These are phyloP conservation scores for Xylaria digitata DNA, from an alignment of 2,329 filamentous ascomycete species.

Conservation along the genomic window DNA sequence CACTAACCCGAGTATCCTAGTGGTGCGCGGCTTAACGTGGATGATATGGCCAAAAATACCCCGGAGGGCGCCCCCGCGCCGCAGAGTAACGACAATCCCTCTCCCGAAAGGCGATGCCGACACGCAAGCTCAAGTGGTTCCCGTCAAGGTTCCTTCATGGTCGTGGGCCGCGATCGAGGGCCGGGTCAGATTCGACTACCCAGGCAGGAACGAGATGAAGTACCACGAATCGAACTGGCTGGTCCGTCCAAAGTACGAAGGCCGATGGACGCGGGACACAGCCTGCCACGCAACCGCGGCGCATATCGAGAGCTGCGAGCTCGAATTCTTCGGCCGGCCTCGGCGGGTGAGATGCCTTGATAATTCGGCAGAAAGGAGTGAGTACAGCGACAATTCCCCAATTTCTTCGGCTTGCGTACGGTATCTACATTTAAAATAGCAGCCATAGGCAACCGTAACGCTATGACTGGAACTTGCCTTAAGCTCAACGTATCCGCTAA, in stretches of 20 bases:
- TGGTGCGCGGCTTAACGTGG: conserved; percentile 43
- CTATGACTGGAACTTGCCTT: no score
- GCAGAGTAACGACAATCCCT: conserved; percentile 15
- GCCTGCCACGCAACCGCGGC: conserved; percentile 37
- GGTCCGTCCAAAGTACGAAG: conserved; percentile 30
- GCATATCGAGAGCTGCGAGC: conserved; percentile 38
- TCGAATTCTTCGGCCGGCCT: conserved; percentile 39
- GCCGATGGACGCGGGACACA: conserved; percentile 35
- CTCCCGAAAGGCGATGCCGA: not conserved
- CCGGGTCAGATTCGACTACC: conserved; percentile 8
- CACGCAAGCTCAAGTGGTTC: not conserved
- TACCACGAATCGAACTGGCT: conserved; percentile 36
- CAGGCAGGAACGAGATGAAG: conserved; percentile 11
- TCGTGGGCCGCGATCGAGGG: conserved; percentile 43
- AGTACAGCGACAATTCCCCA: not conserved
- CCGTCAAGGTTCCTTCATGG: conserved; percentile 40
- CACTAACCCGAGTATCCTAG: not conserved
- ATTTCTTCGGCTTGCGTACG: no score
- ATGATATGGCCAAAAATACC: not conserved
- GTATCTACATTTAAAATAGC: no score
- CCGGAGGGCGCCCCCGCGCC: not conserved
- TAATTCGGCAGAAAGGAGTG: not conserved
- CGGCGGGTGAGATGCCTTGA: conserved; percentile 28
- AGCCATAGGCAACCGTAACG: no score
- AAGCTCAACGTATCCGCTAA: not conserved